These are phyloP conservation scores for Thraustochytrium sp. DNA, from an alignment of 352 stramenopile species.

Conservation along the genomic window DNA sequence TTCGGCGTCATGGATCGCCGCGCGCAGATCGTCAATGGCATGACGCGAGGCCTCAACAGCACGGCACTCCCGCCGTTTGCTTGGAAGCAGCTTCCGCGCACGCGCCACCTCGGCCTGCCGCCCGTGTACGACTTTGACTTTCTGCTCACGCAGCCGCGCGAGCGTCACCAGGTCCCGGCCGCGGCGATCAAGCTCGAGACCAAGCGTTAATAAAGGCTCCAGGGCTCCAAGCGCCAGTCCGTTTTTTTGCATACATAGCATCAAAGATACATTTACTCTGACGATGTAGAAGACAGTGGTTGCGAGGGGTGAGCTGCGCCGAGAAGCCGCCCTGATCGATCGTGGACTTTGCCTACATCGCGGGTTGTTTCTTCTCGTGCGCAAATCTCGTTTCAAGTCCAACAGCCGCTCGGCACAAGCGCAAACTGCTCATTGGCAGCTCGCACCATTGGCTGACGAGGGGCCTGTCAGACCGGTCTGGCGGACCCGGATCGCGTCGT, in stretches of 20 bases:
- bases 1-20: slow-evolving; percentile 50
- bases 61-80: slow-evolving; percentile 58
- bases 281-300: too few species aligned
- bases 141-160: not conserved
- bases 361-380: slow-evolving; percentile 35
- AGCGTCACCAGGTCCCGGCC: not conserved
- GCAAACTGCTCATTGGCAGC: too few species aligned
- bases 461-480: too few species aligned
- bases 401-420: too few species aligned
- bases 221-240: too few species aligned
- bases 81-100: slow-evolving; percentile 53
- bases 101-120: not conserved
- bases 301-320: not conserved
- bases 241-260: too few species aligned
- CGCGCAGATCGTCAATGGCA: slow-evolving; percentile 61
- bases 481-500: too few species aligned
- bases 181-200: not conserved
- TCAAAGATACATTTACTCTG: not conserved
- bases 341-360: not conserved
- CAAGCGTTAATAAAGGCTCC: too few species aligned
- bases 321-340: slow-evolving; percentile 17
- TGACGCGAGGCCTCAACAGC: slow-evolving; percentile 52
- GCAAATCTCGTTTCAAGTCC: too few species aligned
- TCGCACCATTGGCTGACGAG: too few species aligned
- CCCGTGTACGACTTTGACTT: slow-evolving; percentile 23